Conservation (phyloP, 306 rosid species). For the Medicago ruthenica region DNA sequence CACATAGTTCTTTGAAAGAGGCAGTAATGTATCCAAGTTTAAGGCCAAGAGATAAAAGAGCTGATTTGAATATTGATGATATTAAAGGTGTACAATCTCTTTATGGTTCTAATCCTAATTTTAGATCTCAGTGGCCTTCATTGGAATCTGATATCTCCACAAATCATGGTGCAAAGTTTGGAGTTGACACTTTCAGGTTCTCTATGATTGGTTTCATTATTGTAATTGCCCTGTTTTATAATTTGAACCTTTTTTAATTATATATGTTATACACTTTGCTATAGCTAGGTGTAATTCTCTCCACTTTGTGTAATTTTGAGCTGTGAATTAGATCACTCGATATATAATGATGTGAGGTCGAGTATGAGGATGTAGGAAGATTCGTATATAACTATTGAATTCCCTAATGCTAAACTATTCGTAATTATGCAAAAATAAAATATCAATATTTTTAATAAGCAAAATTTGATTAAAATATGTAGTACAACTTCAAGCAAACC, state of each 20-base stretch:
- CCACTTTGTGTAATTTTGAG: background rate
- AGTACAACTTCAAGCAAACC: no score
- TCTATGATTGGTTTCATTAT: background rate
- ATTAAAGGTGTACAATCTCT: slow-evolving; percentile 77
- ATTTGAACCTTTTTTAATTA: background rate
- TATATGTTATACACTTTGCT: background rate
- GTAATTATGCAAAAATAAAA: no score
- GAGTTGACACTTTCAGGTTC: slow-evolving; percentile 33
- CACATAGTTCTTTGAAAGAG: slow-evolving; percentile 67
- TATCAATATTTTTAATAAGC: no score
- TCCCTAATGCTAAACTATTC: no score
- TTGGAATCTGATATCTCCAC: slow-evolving; percentile 64
- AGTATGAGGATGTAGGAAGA: background rate
- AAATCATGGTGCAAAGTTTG: slow-evolving; percentile 45
- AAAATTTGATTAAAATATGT: no score
- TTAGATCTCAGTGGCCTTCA: slow-evolving; percentile 44
- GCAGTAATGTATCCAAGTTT: slow-evolving; percentile 87
- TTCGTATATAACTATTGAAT: background rate
- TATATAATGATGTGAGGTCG: background rate
- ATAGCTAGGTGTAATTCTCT: background rate
- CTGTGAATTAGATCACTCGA: background rate
- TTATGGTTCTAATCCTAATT: slow-evolving; percentile 82
- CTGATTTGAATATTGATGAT: slow-evolving; percentile 68
- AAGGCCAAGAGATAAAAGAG: slow-evolving; percentile 71
- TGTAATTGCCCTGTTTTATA: slow-evolving; percentile 3